Base-by-base conservation (phyloP, 257 asterid species). In the Nicotiana benthamiana region DNA sequence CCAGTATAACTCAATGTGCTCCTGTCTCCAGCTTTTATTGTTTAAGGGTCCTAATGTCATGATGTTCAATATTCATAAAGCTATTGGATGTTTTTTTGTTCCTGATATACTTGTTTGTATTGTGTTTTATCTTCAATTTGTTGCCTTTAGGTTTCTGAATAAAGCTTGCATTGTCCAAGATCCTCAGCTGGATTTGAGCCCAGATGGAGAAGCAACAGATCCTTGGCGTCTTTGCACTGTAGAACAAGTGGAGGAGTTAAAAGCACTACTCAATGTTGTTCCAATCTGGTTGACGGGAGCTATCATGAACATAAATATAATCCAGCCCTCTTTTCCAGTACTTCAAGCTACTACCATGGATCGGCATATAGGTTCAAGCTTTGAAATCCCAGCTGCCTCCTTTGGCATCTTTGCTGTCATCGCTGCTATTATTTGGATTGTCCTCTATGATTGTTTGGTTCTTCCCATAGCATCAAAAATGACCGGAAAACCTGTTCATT, bases 201-300 rank as follows among this genome's bases (percentile, higher is more conserved):
- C 81, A 3, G 86, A 88, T 15, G 92, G 93, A 15, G 62, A 18
- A 74, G 85, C 93, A 17, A 77, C 32, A 48, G 82, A 91, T 59
- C 87, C 92, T 0, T 87, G 97, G 93, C 83, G 82, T 10, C 89
- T 89, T 26, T 93, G 97, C 87, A 94, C 90, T 2, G 87, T 89
- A 1, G 93, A 90, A 75, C 98, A 90, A 89, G 96, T 90, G 1
- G 93, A 94, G 81, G 97, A 91, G 75, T 88, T 94, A 77, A 94
- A 93, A 84, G 65, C 90, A 3, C 83, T 93, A 11, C 74, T 94
- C 32, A 83, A 85, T 79, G 87, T 92, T 8, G 22, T 93, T 46
- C 97, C 97, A 0, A 83, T 94, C 16, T 93, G 97, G 97, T 90
- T 87, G 2, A 84, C 97, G 0, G 97, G 96, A 16, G 84, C 86